Conservation (phyloP, 2,329 filamentous ascomycete genomes). For the Aspergillus sojae region DNA sequence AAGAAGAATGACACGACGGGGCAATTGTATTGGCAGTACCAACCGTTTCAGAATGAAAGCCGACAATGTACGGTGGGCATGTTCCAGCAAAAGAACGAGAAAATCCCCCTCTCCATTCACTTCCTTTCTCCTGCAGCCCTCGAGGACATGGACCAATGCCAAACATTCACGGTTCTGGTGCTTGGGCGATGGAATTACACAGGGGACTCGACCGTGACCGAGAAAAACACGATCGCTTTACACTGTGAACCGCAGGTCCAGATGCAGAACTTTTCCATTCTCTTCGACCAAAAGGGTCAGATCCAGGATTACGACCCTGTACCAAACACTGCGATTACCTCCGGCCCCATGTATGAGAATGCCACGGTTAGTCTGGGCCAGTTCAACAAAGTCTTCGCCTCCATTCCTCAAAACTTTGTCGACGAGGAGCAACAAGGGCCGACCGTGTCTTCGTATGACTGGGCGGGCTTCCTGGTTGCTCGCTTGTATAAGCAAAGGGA, state of each 20-base stretch:
- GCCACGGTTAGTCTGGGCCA: slow-evolving; percentile 37
- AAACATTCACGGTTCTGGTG: slow-evolving; percentile 35
- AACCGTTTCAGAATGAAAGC: slow-evolving; percentile 25
- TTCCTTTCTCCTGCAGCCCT: slow-evolving; percentile 31
- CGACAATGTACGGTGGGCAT: slow-evolving; percentile 31
- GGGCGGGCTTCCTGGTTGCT: slow-evolving; percentile 38
- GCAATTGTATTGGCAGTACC: slow-evolving; percentile 29
- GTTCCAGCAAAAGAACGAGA: slow-evolving; percentile 24
- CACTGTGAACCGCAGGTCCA: slow-evolving; percentile 33
- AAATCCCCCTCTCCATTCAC: slow-evolving; percentile 36
- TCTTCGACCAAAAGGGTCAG: slow-evolving; percentile 34
- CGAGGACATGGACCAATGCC: slow-evolving; percentile 29
- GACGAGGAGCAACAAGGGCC: slow-evolving; percentile 27
- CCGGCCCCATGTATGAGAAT: slow-evolving; percentile 35
- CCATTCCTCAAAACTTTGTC: slow-evolving; percentile 36
- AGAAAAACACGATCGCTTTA: slow-evolving; percentile 34
- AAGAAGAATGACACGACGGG: slow-evolving; percentile 16
- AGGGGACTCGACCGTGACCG: slow-evolving; percentile 24
- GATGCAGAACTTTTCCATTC: slow-evolving; percentile 28
- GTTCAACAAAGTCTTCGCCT: slow-evolving; percentile 40
- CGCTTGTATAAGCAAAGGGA: slow-evolving; percentile 34
- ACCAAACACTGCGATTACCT: slow-evolving; percentile 22
- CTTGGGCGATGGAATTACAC: slow-evolving; percentile 38
- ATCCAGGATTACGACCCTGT: slow-evolving; percentile 23
- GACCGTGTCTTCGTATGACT: slow-evolving; percentile 36